Conservation (phyloP, 169 alveolate genomes). For the Cryptosporidium andersoni region DNA sequence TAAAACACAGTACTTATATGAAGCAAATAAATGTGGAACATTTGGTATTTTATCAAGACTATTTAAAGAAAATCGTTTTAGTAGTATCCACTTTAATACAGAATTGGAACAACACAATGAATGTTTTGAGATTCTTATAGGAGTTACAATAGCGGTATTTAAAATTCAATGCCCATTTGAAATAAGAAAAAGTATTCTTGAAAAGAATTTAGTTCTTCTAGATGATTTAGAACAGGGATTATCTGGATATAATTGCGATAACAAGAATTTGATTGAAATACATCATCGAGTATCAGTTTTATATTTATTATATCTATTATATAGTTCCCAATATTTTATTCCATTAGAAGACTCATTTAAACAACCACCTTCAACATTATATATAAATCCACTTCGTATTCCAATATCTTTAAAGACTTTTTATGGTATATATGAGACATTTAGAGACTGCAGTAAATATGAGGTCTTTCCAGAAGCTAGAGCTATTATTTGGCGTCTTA, state of each 20-base stretch:
- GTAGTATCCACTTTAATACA: constrained; percentile 34
- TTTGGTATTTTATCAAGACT: constrained; percentile 5
- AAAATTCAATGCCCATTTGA: not conserved
- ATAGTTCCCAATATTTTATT: constrained; percentile 38
- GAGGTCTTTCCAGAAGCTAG: constrained; percentile 46
- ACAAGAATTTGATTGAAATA: not conserved
- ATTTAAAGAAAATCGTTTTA: constrained; percentile 24
- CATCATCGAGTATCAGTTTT: constrained; percentile 50
- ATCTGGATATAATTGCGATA: no score
- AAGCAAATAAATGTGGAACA: constrained; percentile 25
- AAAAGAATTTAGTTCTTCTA: no score
- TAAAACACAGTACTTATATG: not conserved
- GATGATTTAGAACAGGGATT: no score
- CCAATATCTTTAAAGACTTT: constrained; percentile 44
- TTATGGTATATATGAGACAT: constrained; percentile 5
- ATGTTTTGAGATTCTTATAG: constrained; percentile 49
- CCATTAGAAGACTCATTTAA: constrained; percentile 20
- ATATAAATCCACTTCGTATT: not conserved
- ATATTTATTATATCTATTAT: constrained; percentile 29
- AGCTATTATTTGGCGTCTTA: constrained; percentile 2
- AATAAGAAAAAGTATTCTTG: no score
- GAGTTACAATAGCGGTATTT: constrained; percentile 16
- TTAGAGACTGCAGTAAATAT: constrained; percentile 15
- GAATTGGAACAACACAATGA: constrained; percentile 42
- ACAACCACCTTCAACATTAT: not conserved